Percentiles rank a stretch among this genome's conserved stretches.
Evolutionary conservation across 2,329 filamentous ascomycete species (phyloP).

Genomic region (Pseudocercospora vitis): DNA sequence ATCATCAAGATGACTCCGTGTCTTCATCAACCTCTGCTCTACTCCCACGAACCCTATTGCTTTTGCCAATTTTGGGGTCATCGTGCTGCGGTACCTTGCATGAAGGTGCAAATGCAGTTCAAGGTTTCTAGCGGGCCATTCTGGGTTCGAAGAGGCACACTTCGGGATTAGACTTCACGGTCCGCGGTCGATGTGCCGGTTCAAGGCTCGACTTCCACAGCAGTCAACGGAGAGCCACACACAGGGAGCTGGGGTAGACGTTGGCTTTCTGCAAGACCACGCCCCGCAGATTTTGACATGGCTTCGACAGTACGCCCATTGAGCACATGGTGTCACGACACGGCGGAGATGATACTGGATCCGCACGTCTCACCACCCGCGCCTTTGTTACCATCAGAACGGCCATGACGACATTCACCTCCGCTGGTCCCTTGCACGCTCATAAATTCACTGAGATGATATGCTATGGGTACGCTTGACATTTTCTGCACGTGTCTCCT

Average conservation of each 20-base stretch:
- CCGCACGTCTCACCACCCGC: no score
- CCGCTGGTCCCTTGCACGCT: not conserved
- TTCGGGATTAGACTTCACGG: not conserved
- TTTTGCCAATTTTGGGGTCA: not conserved
- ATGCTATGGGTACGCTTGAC: conserved; percentile 11
- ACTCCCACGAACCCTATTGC: not conserved
- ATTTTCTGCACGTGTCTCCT: not conserved
- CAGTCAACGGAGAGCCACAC: not conserved
- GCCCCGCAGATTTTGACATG: not conserved
- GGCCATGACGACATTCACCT: not conserved
- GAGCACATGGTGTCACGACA: not conserved
- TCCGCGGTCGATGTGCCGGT: not conserved
- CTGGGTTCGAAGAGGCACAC: not conserved
- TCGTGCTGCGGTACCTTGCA: not conserved
- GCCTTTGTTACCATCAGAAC: not conserved
- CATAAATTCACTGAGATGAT: conserved; percentile 15
- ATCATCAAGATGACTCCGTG: no score
- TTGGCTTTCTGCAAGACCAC: not conserved
- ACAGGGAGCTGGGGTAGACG: not conserved
- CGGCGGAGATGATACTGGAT: not conserved
- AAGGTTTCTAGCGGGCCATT: not conserved
- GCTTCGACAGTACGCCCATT: not conserved
- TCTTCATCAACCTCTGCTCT: no score
- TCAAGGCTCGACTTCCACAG: not conserved
- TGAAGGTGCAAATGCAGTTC: not conserved